A percentile compares a stretch with the other conserved stretches of the same genome.
These are phyloP conservation scores for Umbelopsis sp. DNA, from an alignment of 371 early-diverging fungal species.

Conservation along the genomic window DNA sequence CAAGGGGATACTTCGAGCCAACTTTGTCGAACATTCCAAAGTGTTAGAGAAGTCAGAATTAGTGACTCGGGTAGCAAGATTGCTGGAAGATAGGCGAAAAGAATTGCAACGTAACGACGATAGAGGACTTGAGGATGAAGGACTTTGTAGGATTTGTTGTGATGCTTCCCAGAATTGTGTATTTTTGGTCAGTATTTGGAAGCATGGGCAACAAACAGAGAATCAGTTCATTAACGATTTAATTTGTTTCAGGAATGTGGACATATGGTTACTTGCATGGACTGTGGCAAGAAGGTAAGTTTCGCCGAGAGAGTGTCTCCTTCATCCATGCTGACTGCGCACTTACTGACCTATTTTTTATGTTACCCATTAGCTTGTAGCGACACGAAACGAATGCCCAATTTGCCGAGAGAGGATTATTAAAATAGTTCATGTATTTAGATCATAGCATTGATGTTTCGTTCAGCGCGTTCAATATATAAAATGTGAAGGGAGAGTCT, in stretches of 20 bases:
- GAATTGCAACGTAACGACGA: constrained; percentile 14
- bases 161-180: constrained; percentile 67
- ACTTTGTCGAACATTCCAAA: constrained; percentile 53
- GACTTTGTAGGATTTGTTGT: constrained; percentile 60
- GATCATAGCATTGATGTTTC: constrained; percentile 29
- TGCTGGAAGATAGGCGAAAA: constrained; percentile 45
- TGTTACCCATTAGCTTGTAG: constrained; percentile 39
- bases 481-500: too few relatives aligned
- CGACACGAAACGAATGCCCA: constrained; percentile 61
- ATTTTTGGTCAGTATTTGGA: constrained; percentile 37
- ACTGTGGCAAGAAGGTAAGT: constrained; percentile 59
- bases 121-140: constrained; percentile 37
- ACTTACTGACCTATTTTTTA: neutral
- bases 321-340: neutral
- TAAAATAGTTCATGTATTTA: constrained; percentile 55
- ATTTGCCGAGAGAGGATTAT: constrained; percentile 63
- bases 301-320: neutral
- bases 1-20: constrained; percentile 50
- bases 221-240: neutral
- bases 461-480: too few relatives aligned
- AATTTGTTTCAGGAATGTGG: constrained; percentile 40
- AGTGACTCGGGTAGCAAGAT: constrained; percentile 43
- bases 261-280: constrained; percentile 67
- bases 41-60: constrained; percentile 61
- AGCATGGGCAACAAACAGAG: constrained; percentile 20